phyloP scores from a whole-genome alignment of 495 filamentous ascomycete genomes.

The Mycothermus thermophilus region DNA sequence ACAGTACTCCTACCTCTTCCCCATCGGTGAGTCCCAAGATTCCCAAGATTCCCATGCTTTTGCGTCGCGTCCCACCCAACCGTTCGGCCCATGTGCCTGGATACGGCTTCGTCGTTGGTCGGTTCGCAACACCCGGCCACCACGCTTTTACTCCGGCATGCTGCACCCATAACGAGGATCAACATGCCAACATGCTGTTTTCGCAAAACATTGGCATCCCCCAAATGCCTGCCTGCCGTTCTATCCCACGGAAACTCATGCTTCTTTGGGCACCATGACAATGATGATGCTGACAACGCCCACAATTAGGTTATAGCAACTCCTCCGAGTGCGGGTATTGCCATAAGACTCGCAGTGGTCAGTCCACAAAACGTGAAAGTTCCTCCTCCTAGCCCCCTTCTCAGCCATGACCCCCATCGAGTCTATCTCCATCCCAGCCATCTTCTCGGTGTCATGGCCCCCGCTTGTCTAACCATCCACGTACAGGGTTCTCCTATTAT shows the following conservation, averaged over 20 bases:
- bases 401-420: constrained; percentile 3
- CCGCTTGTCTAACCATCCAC: too few species aligned
- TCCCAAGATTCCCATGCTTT: constrained; percentile 6
- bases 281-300: too few species aligned
- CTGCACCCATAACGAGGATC: too few species aligned
- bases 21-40: constrained; percentile 34
- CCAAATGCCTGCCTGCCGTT: too few species aligned
- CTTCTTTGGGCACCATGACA: too few species aligned
- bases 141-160: constrained; percentile 14
- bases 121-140: constrained; percentile 3
- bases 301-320: constrained; percentile 29
- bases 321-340: constrained; percentile 42
- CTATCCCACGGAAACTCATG: constrained; percentile 10
- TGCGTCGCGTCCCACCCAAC: constrained; percentile 28
- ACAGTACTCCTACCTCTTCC: constrained; percentile 32
- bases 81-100: constrained; percentile 31
- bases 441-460: too few species aligned
- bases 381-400: constrained; percentile 3
- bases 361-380: constrained; percentile 29
- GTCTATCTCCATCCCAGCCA: too few species aligned
- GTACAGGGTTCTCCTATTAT: constrained; percentile 72
- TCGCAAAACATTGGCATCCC: too few species aligned
- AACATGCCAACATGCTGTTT: neutral
- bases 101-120: constrained; percentile 27
- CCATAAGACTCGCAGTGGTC: constrained; percentile 26